Percentiles rank a stretch among this genome's conserved stretches.
Evolutionary conservation across 352 stramenopile species (phyloP).

Genomic region (Phytophthora sp.): DNA sequence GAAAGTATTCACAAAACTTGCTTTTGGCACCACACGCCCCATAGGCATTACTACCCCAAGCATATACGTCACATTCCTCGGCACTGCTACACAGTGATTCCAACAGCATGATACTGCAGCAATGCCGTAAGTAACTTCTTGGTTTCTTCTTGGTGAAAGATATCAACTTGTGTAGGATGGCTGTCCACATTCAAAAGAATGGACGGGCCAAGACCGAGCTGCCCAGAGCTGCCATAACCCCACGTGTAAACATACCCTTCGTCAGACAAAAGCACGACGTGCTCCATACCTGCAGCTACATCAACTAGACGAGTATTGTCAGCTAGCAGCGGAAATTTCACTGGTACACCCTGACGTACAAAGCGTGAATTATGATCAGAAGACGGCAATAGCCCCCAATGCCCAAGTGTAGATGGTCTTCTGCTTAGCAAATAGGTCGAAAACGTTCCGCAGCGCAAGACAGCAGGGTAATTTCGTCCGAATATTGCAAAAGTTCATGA

Average conservation of each 20-base stretch:
- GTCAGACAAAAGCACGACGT: conserved; percentile 39
- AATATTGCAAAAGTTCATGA: conserved; percentile 7
- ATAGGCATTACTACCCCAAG: conserved; percentile 48
- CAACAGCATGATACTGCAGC: conserved; percentile 40
- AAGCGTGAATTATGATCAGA: conserved; percentile 3
- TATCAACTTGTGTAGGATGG: conserved; percentile 32
- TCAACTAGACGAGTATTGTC: conserved; percentile 26
- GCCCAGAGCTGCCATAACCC: conserved; percentile 37
- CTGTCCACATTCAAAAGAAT: conserved; percentile 15
- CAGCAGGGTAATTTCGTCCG: background rate
- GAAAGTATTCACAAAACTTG: conserved; percentile 54
- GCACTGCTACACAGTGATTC: conserved; percentile 43
- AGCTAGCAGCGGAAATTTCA: conserved; percentile 29
- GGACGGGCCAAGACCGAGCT: conserved; percentile 44
- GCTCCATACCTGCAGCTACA: conserved; percentile 35
- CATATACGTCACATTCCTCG: conserved; percentile 32
- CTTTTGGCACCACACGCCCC: conserved; percentile 49
- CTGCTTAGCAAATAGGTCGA: conserved; percentile 36
- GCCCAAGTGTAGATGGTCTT: conserved; percentile 31
- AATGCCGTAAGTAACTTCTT: conserved; percentile 20
- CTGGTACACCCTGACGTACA: conserved; percentile 27
- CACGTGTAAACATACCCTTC: conserved; percentile 45
- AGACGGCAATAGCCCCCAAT: conserved; percentile 45
- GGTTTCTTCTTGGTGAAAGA: conserved; percentile 23
- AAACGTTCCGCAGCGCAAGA: conserved; percentile 45